Evolutionary conservation across 2,329 filamentous ascomycete genomes (phyloP).

Genomic region (Harringtonia aguacate): DNA sequence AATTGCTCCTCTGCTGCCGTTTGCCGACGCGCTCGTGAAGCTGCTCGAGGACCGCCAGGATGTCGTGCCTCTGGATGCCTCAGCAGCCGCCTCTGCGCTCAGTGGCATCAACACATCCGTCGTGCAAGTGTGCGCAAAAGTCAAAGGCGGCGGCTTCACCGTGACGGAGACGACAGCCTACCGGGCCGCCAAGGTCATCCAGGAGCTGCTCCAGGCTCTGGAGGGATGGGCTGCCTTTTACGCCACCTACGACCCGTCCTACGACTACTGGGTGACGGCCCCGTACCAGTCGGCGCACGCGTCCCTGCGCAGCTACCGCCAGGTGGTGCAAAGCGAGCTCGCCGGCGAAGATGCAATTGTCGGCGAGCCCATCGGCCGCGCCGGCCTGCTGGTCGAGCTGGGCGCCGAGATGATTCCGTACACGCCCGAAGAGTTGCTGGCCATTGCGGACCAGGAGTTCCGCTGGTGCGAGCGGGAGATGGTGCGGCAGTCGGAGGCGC

Average conservation of each 20-base stretch:
- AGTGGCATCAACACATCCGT: background rate
- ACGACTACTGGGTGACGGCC: constrained; percentile 43
- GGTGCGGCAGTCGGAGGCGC: constrained; percentile 33
- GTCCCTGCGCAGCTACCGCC: constrained; percentile 23
- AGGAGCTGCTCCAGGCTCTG: constrained; percentile 28
- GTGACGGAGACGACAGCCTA: constrained; percentile 31
- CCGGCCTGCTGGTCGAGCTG: constrained; percentile 39
- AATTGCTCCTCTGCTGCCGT: constrained; percentile 31
- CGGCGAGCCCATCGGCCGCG: constrained; percentile 43
- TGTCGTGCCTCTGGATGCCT: constrained; percentile 26
- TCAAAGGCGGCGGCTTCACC: constrained; percentile 21
- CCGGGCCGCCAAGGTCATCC: constrained; percentile 32
- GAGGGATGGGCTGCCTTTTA: constrained; percentile 40
- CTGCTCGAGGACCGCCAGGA: constrained; percentile 38
- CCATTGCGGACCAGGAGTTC: constrained; percentile 39
- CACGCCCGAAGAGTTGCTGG: constrained; percentile 42
- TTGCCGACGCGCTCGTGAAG: constrained; percentile 26
- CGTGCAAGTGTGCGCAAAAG: background rate
- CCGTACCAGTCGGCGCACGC: constrained; percentile 30
- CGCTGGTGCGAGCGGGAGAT: constrained; percentile 46
- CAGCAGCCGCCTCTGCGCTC: constrained; percentile 24
- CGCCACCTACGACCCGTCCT: constrained; percentile 42
- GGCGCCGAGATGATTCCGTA: constrained; percentile 48
- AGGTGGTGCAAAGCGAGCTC: constrained; percentile 27
- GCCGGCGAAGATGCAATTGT: constrained; percentile 40